phyloP scores from a whole-genome alignment of 805 yeast genomes.

The Candida multigemmis region DNA sequence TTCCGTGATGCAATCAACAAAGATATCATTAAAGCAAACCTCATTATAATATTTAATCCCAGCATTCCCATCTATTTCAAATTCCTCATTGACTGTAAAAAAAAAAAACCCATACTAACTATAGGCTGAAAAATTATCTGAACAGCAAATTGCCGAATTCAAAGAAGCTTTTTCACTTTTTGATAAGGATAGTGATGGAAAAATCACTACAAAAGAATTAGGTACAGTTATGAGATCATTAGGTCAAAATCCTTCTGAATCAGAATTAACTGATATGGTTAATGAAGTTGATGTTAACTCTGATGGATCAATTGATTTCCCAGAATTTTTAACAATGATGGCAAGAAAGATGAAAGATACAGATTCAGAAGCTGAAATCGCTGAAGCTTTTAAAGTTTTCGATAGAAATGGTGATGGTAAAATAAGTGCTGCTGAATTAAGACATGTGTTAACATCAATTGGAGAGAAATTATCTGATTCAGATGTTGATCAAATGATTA shows the following conservation, averaged over 20 bases:
- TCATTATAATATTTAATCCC: slow-evolving; percentile 2
- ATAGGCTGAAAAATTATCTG: slow-evolving; percentile 82
- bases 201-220: slow-evolving; percentile 88
- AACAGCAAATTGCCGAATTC: slow-evolving; percentile 94
- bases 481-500: slow-evolving; percentile 95
- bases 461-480: slow-evolving; percentile 96
- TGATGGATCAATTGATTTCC: slow-evolving; percentile 59
- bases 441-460: slow-evolving; percentile 94
- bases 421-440: slow-evolving; percentile 91
- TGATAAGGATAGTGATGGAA: slow-evolving; percentile 95
- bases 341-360: slow-evolving; percentile 81
- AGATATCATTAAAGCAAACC: too few relatives aligned
- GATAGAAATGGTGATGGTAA: slow-evolving; percentile 96
- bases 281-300: slow-evolving; percentile 95
- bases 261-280: slow-evolving; percentile 93
- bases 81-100: background rate
- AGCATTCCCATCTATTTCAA: background rate
- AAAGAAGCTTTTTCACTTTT: slow-evolving; percentile 96
- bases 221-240: slow-evolving; percentile 99
- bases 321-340: slow-evolving; percentile 38
- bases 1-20: too few relatives aligned
- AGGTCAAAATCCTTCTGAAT: slow-evolving; percentile 94
- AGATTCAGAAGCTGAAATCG: slow-evolving; percentile 93
- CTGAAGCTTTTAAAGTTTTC: slow-evolving; percentile 97
- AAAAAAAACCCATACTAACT: slow-evolving; percentile 8